A percentile compares a stretch with the other conserved stretches of the same genome.
Conservation (phyloP, 305 asterid species). For the Fraxinus albicans region DNA sequence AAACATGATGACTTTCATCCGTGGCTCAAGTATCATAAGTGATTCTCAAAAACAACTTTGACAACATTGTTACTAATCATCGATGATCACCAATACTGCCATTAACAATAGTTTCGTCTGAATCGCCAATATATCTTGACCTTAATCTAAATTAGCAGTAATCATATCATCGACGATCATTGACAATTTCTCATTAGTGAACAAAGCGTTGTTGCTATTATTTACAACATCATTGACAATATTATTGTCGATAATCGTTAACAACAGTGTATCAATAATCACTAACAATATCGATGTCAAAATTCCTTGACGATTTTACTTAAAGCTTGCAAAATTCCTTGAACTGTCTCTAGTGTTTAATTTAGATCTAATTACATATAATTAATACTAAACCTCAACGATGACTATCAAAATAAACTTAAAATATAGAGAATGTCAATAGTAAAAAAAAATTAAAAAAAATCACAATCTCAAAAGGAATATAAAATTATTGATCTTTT, state of each 20-base stretch:
- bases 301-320: background rate
- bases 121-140: background rate
- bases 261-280: background rate
- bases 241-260: no score
- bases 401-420: background rate
- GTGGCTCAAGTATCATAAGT: background rate
- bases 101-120: background rate
- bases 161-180: background rate
- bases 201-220: background rate
- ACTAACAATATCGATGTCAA: background rate
- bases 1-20: background rate
- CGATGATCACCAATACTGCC: background rate
- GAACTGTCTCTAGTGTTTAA: background rate
- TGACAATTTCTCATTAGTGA: background rate
- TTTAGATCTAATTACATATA: no score
- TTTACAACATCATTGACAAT: background rate
- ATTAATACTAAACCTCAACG: background rate
- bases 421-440: background rate
- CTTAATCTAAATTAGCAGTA: no score
- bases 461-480: background rate
- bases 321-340: background rate
- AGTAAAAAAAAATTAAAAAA: no score
- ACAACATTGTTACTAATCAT: background rate
- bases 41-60: no score
- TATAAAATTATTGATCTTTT: background rate